Evolutionary conservation across 202 grass and related monocot genomes (phyloP), one percentile per base, ranked within the genome.

Genomic region (Schoenoplectus tabernaemontani): DNA sequence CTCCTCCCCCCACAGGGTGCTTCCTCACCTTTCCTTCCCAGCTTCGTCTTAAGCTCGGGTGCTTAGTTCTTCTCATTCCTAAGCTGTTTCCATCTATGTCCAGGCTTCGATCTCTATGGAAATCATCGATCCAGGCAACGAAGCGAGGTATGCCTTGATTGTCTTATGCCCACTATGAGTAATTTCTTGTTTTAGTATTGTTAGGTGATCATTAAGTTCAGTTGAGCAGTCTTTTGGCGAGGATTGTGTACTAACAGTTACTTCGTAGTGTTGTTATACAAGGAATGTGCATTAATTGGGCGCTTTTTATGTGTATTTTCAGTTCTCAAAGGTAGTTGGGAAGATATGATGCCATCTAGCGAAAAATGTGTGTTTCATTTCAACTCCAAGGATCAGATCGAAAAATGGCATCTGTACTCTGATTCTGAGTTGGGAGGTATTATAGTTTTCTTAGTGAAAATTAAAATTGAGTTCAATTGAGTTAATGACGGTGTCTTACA

Each of bases 381-480:
- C 68, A 89, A 88, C 84, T 85, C 95, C 22, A 95, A 92, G 79
- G 91, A 98, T 64, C 86, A 98, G 54, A 80, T 98, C 63, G 94
- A 95, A 61, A 90, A 72, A 24, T 98, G 96, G 91, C 96, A 98
- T 61, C 76, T 98, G 51, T 92, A 98, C 83, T 87, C 96, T 2
- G 96, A 95, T 81, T 92, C 96, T 36, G 86, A 95, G 48, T 91
- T 89, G 69, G 96, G 96, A 89, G 96, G 96, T 97, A 86, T 43
- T 76, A n/a, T n/a, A 32, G 34, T 78, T 53, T 30, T 66, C 32
- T 12, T 19, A 42, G 42, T 79, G 20, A 75, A 79, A 75, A 79
- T 20, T 81, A 16, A 61, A n/a, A 59, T 47, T 20, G 36, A 20
- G 37, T 0, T 50, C 42, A 17, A 32, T 12, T 48, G 42, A 50